These are phyloP conservation scores for Neonectria ditissima DNA, from an alignment of 2,329 filamentous ascomycete species.

Conservation along the genomic window DNA sequence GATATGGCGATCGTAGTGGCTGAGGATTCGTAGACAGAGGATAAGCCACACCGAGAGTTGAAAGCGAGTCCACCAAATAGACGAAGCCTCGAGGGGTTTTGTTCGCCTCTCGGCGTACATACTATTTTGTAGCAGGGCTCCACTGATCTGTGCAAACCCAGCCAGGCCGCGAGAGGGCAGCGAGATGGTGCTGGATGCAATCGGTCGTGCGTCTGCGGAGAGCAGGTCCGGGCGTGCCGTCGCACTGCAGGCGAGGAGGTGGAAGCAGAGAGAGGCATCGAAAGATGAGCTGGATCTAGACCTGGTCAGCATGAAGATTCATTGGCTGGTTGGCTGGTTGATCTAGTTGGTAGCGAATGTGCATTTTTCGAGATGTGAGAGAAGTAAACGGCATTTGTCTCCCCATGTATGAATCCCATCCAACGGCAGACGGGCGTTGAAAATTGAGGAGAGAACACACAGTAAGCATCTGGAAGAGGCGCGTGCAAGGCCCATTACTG, in stretches of 20 bases:
- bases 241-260: constrained; percentile 9
- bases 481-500: not conserved
- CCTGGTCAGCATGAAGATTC: constrained; percentile 1
- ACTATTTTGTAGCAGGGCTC: constrained; percentile 13
- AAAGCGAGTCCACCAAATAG: not conserved
- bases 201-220: constrained; percentile 40
- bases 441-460: constrained; percentile 9
- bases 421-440: constrained; percentile 7
- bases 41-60: constrained; percentile 29
- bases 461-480: not conserved
- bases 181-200: constrained; percentile 40
- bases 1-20: constrained; percentile 32
- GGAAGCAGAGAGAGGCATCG: constrained; percentile 2
- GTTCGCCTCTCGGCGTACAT: not conserved
- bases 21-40: constrained; percentile 29
- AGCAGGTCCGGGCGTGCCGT: constrained; percentile 39
- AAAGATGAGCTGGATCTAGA: constrained; percentile 33
- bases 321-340: constrained; percentile 2
- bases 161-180: constrained; percentile 14
- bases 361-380: not conserved
- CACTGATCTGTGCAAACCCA: constrained; percentile 22
- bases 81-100: not conserved
- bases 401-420: not conserved
- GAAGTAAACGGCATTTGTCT: not conserved
- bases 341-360: not conserved